Evolutionary conservation across 2,329 filamentous ascomycete genomes (phyloP).

Genomic region (Claviceps capensis): DNA sequence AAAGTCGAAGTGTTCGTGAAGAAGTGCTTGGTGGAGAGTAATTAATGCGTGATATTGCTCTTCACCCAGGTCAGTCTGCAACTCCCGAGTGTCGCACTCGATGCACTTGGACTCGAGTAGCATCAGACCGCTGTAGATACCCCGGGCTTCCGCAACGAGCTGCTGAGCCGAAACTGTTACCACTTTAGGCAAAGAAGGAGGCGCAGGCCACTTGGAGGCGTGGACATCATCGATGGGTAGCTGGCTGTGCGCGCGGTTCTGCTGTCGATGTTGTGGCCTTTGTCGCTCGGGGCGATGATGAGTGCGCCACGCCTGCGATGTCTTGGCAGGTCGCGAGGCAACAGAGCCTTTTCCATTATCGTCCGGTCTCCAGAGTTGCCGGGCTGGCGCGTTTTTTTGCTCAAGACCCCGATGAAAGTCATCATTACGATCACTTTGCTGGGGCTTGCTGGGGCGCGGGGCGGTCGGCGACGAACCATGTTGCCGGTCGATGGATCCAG

Average conservation of each 20-base stretch:
- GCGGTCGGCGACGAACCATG: conserved; percentile 10
- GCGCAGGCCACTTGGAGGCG: background rate
- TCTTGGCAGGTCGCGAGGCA: conserved; percentile 2
- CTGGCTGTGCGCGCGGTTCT: background rate
- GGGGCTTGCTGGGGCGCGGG: conserved; percentile 8
- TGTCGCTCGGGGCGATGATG: conserved; percentile 4
- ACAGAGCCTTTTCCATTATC: conserved; percentile 7
- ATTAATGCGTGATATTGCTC: conserved; percentile 81
- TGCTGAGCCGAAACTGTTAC: conserved; percentile 59
- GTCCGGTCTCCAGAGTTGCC: conserved; percentile 17
- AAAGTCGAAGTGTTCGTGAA: conserved; percentile 77
- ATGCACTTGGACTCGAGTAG: conserved; percentile 85
- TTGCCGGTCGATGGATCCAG: conserved; percentile 10
- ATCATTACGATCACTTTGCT: conserved; percentile 5
- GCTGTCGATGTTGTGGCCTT: background rate
- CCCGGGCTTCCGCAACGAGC: conserved; percentile 66
- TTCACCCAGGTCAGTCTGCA: conserved; percentile 30
- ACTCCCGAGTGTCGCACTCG: conserved; percentile 49
- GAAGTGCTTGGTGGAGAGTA: conserved; percentile 62
- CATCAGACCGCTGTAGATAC: conserved; percentile 69
- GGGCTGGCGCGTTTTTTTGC: conserved; percentile 9
- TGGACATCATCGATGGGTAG: conserved; percentile 4
- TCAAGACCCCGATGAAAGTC: conserved; percentile 13
- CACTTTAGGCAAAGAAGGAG: background rate
- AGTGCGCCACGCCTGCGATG: conserved; percentile 1